Percentiles rank a stretch among this genome's conserved stretches.
phyloP scores from a whole-genome alignment of 495 filamentous ascomycete genomes.

The Neurospora intermedia region DNA sequence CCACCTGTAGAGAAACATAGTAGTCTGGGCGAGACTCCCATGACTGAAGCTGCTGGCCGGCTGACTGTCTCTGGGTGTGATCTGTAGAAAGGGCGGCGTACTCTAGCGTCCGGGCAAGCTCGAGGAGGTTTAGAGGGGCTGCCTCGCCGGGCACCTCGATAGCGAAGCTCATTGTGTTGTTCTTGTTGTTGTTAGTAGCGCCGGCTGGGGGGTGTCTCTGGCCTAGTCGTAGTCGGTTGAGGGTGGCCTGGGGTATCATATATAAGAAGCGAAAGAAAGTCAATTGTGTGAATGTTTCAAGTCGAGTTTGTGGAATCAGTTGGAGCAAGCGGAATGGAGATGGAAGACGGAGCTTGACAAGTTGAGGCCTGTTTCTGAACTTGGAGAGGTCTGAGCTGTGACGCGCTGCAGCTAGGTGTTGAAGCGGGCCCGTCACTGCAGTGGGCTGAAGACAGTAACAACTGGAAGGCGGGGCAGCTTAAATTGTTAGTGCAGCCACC shows the following conservation, averaged over 20 bases:
- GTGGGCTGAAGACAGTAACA: neutral
- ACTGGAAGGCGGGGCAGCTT: neutral
- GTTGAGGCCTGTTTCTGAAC: neutral
- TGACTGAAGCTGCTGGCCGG: constrained; percentile 67
- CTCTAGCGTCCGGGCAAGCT: constrained; percentile 60
- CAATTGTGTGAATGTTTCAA: neutral
- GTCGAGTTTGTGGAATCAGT: neutral
- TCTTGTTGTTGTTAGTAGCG: neutral
- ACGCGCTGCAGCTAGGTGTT: neutral
- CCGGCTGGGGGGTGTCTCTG: neutral
- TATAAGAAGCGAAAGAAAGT: neutral
- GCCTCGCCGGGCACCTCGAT: constrained; percentile 46
- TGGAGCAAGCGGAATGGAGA: neutral
- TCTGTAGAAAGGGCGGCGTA: constrained; percentile 67
- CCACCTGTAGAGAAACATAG: constrained; percentile 69
- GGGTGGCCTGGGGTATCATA: neutral
- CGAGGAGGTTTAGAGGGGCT: constrained; percentile 45
- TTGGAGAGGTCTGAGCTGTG: neutral
- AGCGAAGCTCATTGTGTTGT: constrained; percentile 35
- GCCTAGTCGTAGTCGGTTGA: neutral
- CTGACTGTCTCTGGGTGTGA: constrained; percentile 65
- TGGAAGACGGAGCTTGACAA: neutral
- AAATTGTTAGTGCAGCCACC: neutral
- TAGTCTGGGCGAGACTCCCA: constrained; percentile 75
- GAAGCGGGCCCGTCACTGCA: neutral